Conservation (phyloP, 2,329 filamentous ascomycete species). For the Lachnellula subtilissima region DNA sequence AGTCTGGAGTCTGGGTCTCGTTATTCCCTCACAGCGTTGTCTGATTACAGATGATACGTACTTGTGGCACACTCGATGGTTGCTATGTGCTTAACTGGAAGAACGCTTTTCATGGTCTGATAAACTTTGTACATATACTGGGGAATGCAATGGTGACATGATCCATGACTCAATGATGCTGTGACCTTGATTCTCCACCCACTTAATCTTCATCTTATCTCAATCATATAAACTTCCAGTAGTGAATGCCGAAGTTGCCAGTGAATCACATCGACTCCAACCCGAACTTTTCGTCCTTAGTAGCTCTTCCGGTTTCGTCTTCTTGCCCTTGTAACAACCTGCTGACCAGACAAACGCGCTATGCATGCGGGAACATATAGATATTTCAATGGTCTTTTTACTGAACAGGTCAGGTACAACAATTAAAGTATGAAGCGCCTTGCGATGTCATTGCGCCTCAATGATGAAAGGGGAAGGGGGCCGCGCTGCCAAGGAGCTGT, state of each 20-base stretch:
- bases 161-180: neutral
- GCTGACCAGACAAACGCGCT: too few relatives aligned
- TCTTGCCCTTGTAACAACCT: too few relatives aligned
- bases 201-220: too few relatives aligned
- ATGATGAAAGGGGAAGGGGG: neutral
- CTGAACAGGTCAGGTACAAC: too few relatives aligned
- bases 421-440: too few relatives aligned
- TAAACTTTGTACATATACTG: conserved; percentile 24
- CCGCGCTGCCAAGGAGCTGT: neutral
- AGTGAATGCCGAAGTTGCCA: too few relatives aligned
- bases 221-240: too few relatives aligned
- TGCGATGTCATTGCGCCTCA: neutral
- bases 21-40: conserved; percentile 16
- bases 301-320: too few relatives aligned
- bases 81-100: conserved; percentile 8
- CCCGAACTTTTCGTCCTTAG: too few relatives aligned
- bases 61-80: conserved; percentile 5
- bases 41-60: conserved; percentile 14
- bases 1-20: conserved; percentile 25
- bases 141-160: conserved; percentile 12
- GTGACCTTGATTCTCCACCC: neutral
- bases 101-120: conserved; percentile 6
- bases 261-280: too few relatives aligned
- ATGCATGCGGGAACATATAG: too few relatives aligned
- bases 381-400: too few relatives aligned